Evolutionary conservation across 345 rosid genomes (phyloP).

Genomic region (Psidium guajava): DNA sequence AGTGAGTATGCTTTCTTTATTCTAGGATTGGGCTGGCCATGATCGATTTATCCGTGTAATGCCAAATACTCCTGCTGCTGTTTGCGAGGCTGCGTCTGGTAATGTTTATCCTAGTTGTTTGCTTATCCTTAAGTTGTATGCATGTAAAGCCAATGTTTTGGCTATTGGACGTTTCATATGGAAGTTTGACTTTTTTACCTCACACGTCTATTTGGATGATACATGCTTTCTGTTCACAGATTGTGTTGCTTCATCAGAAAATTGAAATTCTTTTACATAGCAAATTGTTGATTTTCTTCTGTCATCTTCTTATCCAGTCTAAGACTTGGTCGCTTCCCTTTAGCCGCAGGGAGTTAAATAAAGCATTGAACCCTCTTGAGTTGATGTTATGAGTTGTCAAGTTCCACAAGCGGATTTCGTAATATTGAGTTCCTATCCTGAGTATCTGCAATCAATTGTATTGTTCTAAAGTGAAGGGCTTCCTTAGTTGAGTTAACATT

Average conservation of each 20-base stretch:
- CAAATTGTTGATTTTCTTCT: not conserved
- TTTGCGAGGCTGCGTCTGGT: conserved; percentile 86
- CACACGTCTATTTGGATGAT: not conserved
- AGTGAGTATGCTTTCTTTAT: not conserved
- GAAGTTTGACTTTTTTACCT: not conserved
- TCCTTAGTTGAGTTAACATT: not conserved
- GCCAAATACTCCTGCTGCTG: conserved; percentile 93
- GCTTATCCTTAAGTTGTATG: not conserved
- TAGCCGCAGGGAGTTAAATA: not conserved
- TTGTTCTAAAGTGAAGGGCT: not conserved
- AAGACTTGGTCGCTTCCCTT: not conserved
- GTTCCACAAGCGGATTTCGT: not conserved
- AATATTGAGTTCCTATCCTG: not conserved
- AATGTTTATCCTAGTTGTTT: not conserved
- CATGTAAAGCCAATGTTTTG: not conserved
- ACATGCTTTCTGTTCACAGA: not conserved
- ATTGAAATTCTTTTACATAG: not conserved
- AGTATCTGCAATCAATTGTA: not conserved
- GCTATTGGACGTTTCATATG: not conserved
- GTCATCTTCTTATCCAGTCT: not conserved
- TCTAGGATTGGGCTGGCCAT: conserved; percentile 83
- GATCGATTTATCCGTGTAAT: conserved; percentile 70
- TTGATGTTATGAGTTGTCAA: not conserved
- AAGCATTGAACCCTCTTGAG: not conserved
- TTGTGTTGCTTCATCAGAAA: not conserved